phyloP scores from a whole-genome alignment of 768 basidiomycete genomes.

The Gymnopilus junonius region DNA sequence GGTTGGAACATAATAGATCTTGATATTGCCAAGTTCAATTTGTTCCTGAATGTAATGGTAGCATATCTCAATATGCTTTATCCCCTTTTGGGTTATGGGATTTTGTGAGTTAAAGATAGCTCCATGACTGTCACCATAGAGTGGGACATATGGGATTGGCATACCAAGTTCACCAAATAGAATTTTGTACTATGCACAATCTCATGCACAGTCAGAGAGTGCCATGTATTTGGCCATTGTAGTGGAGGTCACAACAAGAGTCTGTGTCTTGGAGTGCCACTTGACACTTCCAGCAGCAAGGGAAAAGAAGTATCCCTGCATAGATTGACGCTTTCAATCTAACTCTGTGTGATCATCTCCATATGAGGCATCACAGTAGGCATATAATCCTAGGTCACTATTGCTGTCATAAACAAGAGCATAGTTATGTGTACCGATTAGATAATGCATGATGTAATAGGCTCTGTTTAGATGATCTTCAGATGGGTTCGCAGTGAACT shows the following conservation, averaged over 20 bases:
- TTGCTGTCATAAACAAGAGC: constrained; percentile 24
- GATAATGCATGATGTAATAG: constrained; percentile 39
- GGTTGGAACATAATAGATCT: too few species aligned
- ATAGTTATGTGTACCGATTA: constrained; percentile 26
- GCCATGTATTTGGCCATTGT: too few species aligned
- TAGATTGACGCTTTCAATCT: too few species aligned
- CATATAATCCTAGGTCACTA: constrained; percentile 20
- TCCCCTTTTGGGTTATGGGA: constrained; percentile 13
- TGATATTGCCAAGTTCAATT: background rate
- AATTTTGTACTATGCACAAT: background rate
- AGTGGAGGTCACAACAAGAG: too few species aligned
- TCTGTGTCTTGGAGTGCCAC: too few species aligned
- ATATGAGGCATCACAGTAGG: too few species aligned
- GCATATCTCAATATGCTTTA: constrained; percentile 15
- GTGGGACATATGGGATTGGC: background rate
- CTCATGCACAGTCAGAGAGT: too few species aligned
- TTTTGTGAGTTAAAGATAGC: too few species aligned
- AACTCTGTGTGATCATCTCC: too few species aligned
- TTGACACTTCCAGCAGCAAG: too few species aligned
- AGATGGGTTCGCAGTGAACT: too few species aligned
- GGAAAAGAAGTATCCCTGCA: too few species aligned
- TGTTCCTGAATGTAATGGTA: constrained; percentile 10
- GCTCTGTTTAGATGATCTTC: constrained; percentile 40
- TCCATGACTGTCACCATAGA: constrained; percentile 16
- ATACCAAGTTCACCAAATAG: constrained; percentile 8